Percentiles rank a stretch among this genome's conserved stretches.
Conservation (phyloP, 73 alveolate species). For the Paraurostyla sp. region DNA sequence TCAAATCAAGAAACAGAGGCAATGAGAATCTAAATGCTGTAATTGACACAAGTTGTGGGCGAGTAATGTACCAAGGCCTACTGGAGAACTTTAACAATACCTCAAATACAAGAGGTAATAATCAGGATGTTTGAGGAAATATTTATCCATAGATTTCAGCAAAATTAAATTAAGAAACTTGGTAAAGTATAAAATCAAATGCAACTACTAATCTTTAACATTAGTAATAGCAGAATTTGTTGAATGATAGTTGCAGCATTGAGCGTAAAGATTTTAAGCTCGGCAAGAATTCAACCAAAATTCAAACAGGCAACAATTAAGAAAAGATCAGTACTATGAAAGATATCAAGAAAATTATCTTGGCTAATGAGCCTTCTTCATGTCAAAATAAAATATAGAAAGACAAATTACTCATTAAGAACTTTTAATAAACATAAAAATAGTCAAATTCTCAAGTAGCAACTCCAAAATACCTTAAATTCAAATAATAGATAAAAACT, state of each 20-base stretch:
- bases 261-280: too few relatives aligned
- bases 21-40: not conserved
- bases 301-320: not conserved
- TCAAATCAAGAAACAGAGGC: not conserved
- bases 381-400: not conserved
- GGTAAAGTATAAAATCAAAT: constrained; percentile 3
- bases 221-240: not conserved
- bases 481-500: not conserved
- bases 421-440: not conserved
- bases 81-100: not conserved
- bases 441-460: not conserved
- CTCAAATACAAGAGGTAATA: not conserved
- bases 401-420: not conserved
- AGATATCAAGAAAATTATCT: not conserved
- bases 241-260: not conserved
- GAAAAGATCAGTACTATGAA: not conserved
- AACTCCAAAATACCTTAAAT: not conserved
- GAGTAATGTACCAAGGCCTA: not conserved
- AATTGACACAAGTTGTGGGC: not conserved
- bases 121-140: not conserved
- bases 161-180: not conserved
- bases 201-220: not conserved
- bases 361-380: not conserved
- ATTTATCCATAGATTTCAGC: not conserved
- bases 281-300: too few relatives aligned